Evolutionary conservation across 371 early-diverging fungal species (phyloP).

Genomic region (Smittium mucronatum): DNA sequence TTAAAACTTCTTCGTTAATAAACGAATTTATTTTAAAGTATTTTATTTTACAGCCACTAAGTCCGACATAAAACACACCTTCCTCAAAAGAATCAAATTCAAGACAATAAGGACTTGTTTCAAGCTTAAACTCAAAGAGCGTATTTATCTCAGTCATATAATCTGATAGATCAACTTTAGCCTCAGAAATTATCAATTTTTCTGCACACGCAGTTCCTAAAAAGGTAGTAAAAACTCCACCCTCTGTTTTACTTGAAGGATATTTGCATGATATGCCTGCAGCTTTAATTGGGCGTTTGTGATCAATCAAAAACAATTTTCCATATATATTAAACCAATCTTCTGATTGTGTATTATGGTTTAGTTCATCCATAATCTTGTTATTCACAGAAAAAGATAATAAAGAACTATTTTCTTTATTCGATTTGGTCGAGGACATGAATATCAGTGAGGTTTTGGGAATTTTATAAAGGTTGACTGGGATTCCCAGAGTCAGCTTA

Average conservation of each 20-base stretch:
- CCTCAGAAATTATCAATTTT: not conserved
- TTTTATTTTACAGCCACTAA: slow-evolving; percentile 1
- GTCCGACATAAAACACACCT: slow-evolving; percentile 1
- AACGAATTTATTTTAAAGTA: not conserved
- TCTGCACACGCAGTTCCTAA: not conserved
- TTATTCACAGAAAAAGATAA: not conserved
- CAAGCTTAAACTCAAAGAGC: not conserved
- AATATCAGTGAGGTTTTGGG: not conserved
- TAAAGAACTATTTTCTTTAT: not conserved
- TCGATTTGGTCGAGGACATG: not conserved
- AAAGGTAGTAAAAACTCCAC: not conserved
- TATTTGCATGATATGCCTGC: not conserved
- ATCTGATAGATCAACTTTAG: not conserved
- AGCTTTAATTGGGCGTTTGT: not conserved
- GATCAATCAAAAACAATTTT: not conserved
- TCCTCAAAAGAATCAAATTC: not conserved
- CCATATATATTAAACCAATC: not conserved
- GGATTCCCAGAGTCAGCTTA: not conserved
- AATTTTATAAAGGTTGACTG: not conserved
- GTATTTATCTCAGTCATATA: no score
- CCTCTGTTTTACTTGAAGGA: not conserved
- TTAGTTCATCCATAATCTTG: no score
- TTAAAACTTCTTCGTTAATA: not conserved
- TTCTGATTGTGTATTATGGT: no score
- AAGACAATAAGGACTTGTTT: not conserved